A percentile compares a stretch with the other conserved stretches of the same genome.
Evolutionary conservation across 148 eudicot species (phyloP).

Genomic region (Rhododendron ovatum): DNA sequence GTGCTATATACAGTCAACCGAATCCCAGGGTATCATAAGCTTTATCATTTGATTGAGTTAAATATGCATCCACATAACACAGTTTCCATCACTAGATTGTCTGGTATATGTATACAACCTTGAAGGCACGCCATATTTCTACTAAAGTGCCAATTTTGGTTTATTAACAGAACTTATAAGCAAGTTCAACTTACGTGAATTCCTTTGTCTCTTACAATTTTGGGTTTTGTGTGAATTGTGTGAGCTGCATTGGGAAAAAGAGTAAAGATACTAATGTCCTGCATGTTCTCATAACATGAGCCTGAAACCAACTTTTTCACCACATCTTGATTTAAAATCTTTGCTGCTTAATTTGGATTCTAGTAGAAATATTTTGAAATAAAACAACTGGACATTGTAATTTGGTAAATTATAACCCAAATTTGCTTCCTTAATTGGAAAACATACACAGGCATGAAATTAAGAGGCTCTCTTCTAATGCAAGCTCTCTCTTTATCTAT

Average conservation of each 20-base stretch:
- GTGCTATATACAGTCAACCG: neutral
- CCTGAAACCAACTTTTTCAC: neutral
- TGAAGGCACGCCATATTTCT: neutral
- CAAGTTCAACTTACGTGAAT: neutral
- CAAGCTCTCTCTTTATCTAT: neutral
- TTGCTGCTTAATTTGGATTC: neutral
- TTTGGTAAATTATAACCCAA: neutral
- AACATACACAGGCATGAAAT: neutral
- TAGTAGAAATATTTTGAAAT: too few species aligned
- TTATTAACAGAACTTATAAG: neutral
- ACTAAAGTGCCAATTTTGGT: neutral
- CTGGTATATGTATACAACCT: neutral
- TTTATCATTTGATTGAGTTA: neutral
- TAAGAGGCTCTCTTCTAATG: neutral
- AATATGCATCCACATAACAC: neutral
- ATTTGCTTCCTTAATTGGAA: neutral
- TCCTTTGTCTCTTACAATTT: neutral
- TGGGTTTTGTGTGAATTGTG: neutral
- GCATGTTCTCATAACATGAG: neutral
- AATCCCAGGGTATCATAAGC: neutral
- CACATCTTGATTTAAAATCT: neutral
- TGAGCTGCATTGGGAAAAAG: neutral
- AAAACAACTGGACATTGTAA: neutral
- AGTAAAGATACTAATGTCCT: neutral
- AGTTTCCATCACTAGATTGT: neutral